Conservation (phyloP, 1,284 basidiomycete genomes). For the Sanguinoderma infundibulare region DNA sequence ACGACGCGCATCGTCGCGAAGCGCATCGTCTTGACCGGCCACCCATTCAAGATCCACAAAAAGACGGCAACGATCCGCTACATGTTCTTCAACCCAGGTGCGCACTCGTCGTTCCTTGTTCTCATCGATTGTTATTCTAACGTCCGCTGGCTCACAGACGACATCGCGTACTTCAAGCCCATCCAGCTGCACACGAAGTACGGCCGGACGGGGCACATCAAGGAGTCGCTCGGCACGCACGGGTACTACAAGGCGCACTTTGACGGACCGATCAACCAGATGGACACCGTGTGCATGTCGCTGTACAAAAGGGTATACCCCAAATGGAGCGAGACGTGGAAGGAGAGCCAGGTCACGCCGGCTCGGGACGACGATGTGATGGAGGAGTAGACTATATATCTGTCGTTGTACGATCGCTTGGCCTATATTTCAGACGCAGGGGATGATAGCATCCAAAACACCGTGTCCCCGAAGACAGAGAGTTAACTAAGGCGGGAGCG, state of each 20-base stretch:
- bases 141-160: slow-evolving; percentile 55
- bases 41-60: slow-evolving; percentile 98
- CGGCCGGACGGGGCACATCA: slow-evolving; percentile 91
- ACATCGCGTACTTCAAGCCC: slow-evolving; percentile 93
- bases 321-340: slow-evolving; percentile 73
- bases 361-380: slow-evolving; percentile 32
- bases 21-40: slow-evolving; percentile 91
- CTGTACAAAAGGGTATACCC: slow-evolving; percentile 92
- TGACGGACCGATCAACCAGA: slow-evolving; percentile 93
- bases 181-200: slow-evolving; percentile 94
- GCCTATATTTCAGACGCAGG: slow-evolving; percentile 7
- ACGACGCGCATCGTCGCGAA: slow-evolving; percentile 94
- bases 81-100: slow-evolving; percentile 95
- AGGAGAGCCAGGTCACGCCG: slow-evolving; percentile 22
- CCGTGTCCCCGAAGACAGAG: too few species aligned
- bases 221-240: slow-evolving; percentile 95
- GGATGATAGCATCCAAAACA: neutral
- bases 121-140: slow-evolving; percentile 6
- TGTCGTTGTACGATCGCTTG: slow-evolving; percentile 12
- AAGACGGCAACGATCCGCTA: slow-evolving; percentile 97
- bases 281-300: slow-evolving; percentile 94
- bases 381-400: slow-evolving; percentile 34
- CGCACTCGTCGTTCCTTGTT: slow-evolving; percentile 25
- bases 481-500: slow-evolving; percentile 46
- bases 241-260: slow-evolving; percentile 99